Conservation (phyloP, 148 eudicot genomes). For the Euryodendron excelsum region DNA sequence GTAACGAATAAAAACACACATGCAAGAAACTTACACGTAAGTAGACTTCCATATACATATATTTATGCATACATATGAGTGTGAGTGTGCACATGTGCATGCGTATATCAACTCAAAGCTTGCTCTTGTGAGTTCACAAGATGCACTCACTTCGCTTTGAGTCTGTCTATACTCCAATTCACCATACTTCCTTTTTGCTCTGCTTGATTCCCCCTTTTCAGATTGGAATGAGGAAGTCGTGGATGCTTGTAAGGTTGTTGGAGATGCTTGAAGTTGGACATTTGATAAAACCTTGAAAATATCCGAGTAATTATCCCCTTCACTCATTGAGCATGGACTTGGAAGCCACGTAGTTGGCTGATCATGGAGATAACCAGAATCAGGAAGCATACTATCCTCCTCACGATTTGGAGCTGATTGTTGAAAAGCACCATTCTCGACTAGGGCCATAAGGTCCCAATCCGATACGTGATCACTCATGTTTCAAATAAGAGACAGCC, state of each 20-base stretch:
- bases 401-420: neutral
- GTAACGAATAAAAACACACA: neutral
- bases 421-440: neutral
- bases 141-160: no score
- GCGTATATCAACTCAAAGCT: no score
- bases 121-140: no score
- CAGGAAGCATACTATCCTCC: neutral
- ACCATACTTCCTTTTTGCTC: no score
- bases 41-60: no score
- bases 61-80: no score
- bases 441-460: neutral
- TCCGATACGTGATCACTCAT: neutral
- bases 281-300: conserved; percentile 4
- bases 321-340: neutral
- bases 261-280: neutral
- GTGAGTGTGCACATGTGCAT: no score
- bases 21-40: neutral
- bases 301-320: neutral
- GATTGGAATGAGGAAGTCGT: no score
- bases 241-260: neutral
- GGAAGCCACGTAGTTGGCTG: neutral
- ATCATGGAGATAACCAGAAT: neutral
- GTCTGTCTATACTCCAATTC: no score
- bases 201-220: neutral
- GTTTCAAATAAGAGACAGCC: neutral